These are phyloP conservation scores for Rhododendron griersonianum DNA, from an alignment of 148 eudicot species.

Conservation along the genomic window DNA sequence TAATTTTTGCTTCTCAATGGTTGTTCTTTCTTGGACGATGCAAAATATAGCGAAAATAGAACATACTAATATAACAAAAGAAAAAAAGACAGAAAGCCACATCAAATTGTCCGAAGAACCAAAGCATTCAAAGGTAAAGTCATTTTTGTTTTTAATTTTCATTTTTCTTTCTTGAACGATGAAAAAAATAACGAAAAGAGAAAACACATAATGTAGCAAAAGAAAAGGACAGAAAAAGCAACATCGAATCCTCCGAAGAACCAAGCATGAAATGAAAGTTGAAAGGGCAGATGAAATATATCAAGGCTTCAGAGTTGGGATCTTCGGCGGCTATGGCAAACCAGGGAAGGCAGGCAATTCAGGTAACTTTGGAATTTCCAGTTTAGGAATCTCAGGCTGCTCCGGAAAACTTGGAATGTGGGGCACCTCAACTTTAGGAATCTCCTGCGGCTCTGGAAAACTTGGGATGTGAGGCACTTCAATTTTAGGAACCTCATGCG, in stretches of 20 bases:
- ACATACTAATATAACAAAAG: neutral
- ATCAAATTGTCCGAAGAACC: neutral
- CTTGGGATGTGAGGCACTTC: conserved; percentile 3
- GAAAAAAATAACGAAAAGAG: too few species aligned
- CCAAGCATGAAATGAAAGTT: neutral
- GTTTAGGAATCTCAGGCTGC: neutral
- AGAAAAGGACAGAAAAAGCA: neutral
- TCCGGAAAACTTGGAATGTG: neutral
- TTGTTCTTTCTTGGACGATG: too few species aligned
- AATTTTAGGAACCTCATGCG: neutral
- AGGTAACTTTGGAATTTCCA: conserved; percentile 8
- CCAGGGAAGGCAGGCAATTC: neutral
- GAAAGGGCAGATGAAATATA: neutral
- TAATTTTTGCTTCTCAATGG: too few species aligned
- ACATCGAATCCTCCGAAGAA: neutral
- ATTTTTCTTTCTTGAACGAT: too few species aligned
- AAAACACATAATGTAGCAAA: too few species aligned
- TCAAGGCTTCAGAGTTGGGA: neutral
- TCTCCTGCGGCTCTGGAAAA: neutral
- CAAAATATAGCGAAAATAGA: too few species aligned
- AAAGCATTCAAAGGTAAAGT: too few species aligned
- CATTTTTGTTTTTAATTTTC: too few species aligned
- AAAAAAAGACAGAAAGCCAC: neutral
- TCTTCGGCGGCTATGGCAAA: neutral
- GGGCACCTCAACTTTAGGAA: neutral